Conservation (phyloP, 148 eudicot genomes). For the Heliosperma pusillum region DNA sequence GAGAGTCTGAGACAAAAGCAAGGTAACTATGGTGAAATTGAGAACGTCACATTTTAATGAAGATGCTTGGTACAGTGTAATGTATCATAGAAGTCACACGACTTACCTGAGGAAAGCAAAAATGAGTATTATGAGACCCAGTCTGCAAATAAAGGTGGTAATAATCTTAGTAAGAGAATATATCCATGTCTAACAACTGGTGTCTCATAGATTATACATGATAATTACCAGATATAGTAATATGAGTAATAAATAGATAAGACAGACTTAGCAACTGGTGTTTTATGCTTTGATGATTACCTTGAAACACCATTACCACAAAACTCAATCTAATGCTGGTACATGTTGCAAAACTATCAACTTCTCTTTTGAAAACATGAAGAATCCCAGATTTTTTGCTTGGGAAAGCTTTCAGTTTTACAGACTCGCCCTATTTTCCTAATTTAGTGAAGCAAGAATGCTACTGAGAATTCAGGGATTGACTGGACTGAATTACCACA, state of each 20-base stretch:
- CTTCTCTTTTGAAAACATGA: background rate
- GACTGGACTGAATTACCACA: background rate
- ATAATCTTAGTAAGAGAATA: slow-evolving; percentile 1
- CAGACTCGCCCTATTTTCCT: background rate
- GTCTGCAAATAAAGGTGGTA: slow-evolving; percentile 48
- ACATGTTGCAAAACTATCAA: background rate
- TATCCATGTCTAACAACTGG: slow-evolving; percentile 4
- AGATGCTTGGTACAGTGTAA: background rate
- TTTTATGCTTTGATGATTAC: background rate
- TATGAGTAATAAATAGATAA: background rate
- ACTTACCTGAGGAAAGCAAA: slow-evolving; percentile 83
- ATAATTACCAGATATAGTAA: background rate
- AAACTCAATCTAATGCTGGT: background rate
- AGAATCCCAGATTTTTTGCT: background rate
- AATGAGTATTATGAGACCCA: slow-evolving; percentile 80
- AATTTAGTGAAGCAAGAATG: background rate
- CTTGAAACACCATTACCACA: background rate
- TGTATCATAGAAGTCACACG: background rate
- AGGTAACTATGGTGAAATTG: slow-evolving; percentile 9
- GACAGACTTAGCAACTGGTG: background rate
- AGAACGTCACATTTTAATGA: background rate
- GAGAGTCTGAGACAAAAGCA: slow-evolving; percentile 50
- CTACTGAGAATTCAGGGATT: background rate
- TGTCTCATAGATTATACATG: background rate
- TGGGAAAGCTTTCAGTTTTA: background rate